These are phyloP conservation scores for Venturiaceae sp. DNA, from an alignment of 2,329 filamentous ascomycete genomes.

Conservation along the genomic window DNA sequence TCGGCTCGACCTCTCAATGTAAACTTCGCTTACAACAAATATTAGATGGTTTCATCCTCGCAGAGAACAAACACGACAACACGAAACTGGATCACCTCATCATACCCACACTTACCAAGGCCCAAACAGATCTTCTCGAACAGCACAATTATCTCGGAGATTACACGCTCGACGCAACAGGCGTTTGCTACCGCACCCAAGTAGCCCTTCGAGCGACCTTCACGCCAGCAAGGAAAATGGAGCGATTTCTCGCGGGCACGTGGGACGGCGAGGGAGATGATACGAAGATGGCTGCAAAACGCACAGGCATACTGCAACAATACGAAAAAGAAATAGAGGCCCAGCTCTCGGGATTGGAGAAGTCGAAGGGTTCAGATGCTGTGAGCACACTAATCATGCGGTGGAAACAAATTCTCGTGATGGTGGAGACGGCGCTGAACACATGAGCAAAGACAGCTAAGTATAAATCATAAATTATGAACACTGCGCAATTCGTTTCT, in stretches of 20 bases:
- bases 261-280: background rate
- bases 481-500: background rate
- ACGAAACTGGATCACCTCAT: conserved; percentile 32
- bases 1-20: too few species aligned
- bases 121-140: conserved; percentile 25
- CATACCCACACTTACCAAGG: conserved; percentile 23
- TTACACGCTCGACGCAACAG: background rate
- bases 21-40: too few species aligned
- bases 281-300: background rate
- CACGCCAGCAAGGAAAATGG: background rate
- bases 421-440: background rate
- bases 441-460: too few species aligned
- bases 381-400: background rate
- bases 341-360: background rate
- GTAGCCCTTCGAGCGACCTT: background rate
- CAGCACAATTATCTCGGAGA: conserved; percentile 33
- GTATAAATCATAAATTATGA: background rate
- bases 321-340: background rate
- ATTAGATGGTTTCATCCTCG: conserved; percentile 33
- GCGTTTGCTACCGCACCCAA: conserved; percentile 8
- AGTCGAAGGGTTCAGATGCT: background rate
- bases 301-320: background rate
- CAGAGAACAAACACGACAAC: conserved; percentile 26
- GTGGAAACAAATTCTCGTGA: background rate
- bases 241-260: background rate